A percentile compares a stretch with the other conserved stretches of the same genome.
phyloP scores from a whole-genome alignment of 78 protist genomes.

The Dictyostelium intermedium region DNA sequence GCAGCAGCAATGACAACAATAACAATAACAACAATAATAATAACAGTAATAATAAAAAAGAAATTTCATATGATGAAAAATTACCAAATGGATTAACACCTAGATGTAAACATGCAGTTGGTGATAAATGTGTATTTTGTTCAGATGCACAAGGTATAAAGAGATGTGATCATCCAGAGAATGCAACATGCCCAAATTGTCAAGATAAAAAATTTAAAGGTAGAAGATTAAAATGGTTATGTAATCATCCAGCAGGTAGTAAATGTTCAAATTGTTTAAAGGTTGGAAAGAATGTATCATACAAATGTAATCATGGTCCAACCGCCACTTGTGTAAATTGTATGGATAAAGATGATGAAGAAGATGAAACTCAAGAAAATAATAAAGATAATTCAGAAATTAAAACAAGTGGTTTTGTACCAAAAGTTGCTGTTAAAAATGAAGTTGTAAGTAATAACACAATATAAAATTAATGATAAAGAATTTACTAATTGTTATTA shows the following conservation, averaged over 20 bases:
- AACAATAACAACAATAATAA: background rate
- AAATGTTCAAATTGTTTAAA: slow-evolving; percentile 56
- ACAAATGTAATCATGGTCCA: slow-evolving; percentile 65
- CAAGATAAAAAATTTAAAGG: slow-evolving; percentile 66
- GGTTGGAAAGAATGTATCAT: slow-evolving; percentile 46
- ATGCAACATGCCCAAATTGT: slow-evolving; percentile 71
- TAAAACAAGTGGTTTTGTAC: background rate
- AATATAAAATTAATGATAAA: background rate
- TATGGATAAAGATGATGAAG: slow-evolving; percentile 18
- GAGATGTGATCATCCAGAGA: slow-evolving; percentile 58
- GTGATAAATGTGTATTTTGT: slow-evolving; percentile 75
- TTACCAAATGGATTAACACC: slow-evolving; percentile 22
- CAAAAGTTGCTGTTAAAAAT: slow-evolving; percentile 3
- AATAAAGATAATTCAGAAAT: background rate
- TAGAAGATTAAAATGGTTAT: slow-evolving; percentile 63
- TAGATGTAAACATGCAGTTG: slow-evolving; percentile 55
- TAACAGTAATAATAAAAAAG: background rate
- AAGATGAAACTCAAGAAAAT: background rate
- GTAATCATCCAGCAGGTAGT: slow-evolving; percentile 53
- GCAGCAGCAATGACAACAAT: background rate
- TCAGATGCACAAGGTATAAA: slow-evolving; percentile 54
- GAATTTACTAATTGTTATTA: background rate
- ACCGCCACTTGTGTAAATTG: slow-evolving; percentile 50
- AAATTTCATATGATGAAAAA: background rate
- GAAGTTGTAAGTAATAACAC: background rate